Evolutionary conservation across 371 early-diverging fungal genomes (phyloP).

Genomic region (Haplosporangium sp.): DNA sequence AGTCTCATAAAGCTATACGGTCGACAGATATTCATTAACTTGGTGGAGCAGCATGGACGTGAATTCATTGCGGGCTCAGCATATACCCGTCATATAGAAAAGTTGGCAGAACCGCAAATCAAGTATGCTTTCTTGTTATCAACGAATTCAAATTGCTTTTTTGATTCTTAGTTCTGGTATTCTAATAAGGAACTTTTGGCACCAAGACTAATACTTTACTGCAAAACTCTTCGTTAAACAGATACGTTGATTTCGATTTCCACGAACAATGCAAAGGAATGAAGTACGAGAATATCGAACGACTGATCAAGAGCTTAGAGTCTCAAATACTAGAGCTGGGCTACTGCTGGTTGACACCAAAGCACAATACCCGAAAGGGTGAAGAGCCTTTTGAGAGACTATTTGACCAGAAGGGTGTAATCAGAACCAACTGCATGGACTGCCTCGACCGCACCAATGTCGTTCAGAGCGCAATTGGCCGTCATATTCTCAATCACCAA

Average conservation of each 20-base stretch:
- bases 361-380: neutral
- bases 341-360: constrained; percentile 70
- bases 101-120: constrained; percentile 65
- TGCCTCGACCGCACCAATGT: constrained; percentile 99
- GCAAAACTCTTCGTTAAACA: neutral
- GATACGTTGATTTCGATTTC: constrained; percentile 94
- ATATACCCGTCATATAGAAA: constrained; percentile 63
- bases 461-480: constrained; percentile 93
- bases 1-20: constrained; percentile 80
- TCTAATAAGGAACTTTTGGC: neutral
- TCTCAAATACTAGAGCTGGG: constrained; percentile 73
- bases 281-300: constrained; percentile 74
- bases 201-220: neutral
- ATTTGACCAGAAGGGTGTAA: constrained; percentile 83
- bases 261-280: constrained; percentile 95
- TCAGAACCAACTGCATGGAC: constrained; percentile 99
- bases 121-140: constrained; percentile 13
- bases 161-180: too few species aligned
- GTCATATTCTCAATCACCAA: constrained; percentile 74
- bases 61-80: constrained; percentile 87
- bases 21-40: constrained; percentile 85
- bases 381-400: constrained; percentile 36
- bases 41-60: constrained; percentile 92
- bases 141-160: too few species aligned
- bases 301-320: constrained; percentile 82